Conservation (phyloP, 768 basidiomycete species). For the Cystobasidium ongulense region DNA sequence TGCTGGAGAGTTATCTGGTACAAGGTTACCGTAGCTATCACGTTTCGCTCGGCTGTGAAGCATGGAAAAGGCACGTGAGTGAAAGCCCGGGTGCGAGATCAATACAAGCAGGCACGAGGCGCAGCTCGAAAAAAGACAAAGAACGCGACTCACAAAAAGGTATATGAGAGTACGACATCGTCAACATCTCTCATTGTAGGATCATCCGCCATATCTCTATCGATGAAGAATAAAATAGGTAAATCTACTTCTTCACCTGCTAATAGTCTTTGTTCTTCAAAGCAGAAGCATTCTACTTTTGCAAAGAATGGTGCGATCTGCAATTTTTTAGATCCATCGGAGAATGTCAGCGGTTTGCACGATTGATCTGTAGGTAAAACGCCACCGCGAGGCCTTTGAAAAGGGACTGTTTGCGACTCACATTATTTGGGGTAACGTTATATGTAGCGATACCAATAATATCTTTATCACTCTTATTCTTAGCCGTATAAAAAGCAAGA, state of each 20-base stretch:
- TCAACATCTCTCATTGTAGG: constrained; percentile 76
- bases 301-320: constrained; percentile 97
- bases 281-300: constrained; percentile 99
- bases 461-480: constrained; percentile 72
- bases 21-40: constrained; percentile 39
- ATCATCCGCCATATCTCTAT: constrained; percentile 91
- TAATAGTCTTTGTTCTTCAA: constrained; percentile 91
- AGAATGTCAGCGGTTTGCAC: no score
- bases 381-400: background rate
- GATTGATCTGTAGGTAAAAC: no score
- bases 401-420: constrained; percentile 46
- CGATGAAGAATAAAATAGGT: constrained; percentile 96
- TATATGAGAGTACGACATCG: constrained; percentile 89
- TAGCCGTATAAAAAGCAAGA: constrained; percentile 90
- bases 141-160: constrained; percentile 70
- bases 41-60: constrained; percentile 36
- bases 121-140: no score
- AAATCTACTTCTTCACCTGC: constrained; percentile 96
- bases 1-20: constrained; percentile 31
- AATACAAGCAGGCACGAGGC: background rate
- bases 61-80: background rate
- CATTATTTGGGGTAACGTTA: constrained; percentile 95
- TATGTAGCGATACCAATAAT: constrained; percentile 98
- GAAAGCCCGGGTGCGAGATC: background rate
- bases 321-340: background rate